Base-by-base conservation (phyloP, 805 yeast genomes). In the Barnettozyma californica region DNA sequence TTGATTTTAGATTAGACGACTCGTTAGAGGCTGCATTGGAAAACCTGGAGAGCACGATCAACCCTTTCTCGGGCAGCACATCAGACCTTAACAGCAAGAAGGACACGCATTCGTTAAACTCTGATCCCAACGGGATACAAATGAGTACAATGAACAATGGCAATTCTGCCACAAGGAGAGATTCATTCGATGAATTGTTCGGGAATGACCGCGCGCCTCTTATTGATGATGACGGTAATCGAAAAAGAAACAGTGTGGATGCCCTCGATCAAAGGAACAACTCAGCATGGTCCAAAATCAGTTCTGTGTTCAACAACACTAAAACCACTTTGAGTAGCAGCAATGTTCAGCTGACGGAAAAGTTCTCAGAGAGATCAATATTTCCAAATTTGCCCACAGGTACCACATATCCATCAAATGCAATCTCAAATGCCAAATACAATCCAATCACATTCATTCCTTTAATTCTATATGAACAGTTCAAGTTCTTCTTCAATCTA, bases 401-500 rank as follows among this genome's bases (percentile, higher is more conserved):
- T 6, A 50, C 63, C 43, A 63, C 57, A 43, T 71, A 69, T 48
- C 71, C 94, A 1, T 68, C 88, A 11, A 94, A 94, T 64, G 87
- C 94, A 7, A 78, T 94, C 13, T 87, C 96, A 42, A 94, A 94
- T 67, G 98, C 99, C 20, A 92, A 91, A 67, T 94, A 94, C 68
- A 87, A 87, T 58, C 87, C 94, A 2, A 63, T 89, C 34, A 82
- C 96, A 1, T 94, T 94, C 60, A 68, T 94, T 9, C 99, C 99
- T 3, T 75, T 88, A 39, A 81, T 94, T 47, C 75, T 94, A 27
- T 95, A 87, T 66, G 97, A 92, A 64, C 99, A 94, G 72, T 94
- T 94, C 80, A 90, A 91, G 70, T 92, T 94, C 66, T 94, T 94
- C 68, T 94, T 90, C 76, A 94, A 94, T 67, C 70, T 94, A 43